Evolutionary conservation across 225 moss, liverwort and hornwort species (phyloP).

Genomic region (Marchantia polymorpha): DNA sequence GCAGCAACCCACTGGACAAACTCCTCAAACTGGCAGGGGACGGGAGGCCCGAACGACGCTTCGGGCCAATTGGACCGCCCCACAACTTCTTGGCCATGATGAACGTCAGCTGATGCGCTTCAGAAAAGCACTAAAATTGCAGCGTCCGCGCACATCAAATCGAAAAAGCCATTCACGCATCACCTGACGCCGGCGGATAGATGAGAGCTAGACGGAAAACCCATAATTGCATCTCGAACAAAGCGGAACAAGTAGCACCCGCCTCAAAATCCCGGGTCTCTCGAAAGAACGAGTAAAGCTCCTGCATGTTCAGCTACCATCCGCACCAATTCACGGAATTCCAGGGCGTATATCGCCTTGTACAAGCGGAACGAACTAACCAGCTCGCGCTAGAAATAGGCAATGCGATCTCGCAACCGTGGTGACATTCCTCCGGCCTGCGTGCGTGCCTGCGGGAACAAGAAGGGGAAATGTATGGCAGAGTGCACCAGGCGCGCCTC

Average conservation of each 20-base stretch:
- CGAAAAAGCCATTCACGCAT: neutral
- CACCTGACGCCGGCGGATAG: neutral
- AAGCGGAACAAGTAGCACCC: neutral
- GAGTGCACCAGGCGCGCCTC: neutral
- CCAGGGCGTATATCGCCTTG: neutral
- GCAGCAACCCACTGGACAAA: constrained; percentile 45
- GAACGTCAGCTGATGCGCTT: neutral
- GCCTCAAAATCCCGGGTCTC: neutral
- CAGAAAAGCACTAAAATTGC: neutral
- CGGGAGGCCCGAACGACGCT: constrained; percentile 21
- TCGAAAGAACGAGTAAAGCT: neutral
- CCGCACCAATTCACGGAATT: neutral
- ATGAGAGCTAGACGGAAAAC: neutral
- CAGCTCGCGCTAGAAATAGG: neutral
- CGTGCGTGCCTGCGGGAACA: neutral
- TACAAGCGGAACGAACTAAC: neutral
- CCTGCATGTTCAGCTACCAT: neutral
- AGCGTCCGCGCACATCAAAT: neutral
- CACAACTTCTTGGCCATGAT: constrained; percentile 27
- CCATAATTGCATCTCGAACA: neutral
- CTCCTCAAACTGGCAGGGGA: constrained; percentile 44
- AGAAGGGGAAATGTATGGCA: neutral
- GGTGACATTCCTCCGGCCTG: neutral
- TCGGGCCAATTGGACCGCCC: constrained; percentile 16
- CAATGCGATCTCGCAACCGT: neutral